Percentiles rank a stretch among this genome's conserved stretches.
phyloP scores from a whole-genome alignment of 176 grass and related monocot genomes.

The Eragrostis curvula region DNA sequence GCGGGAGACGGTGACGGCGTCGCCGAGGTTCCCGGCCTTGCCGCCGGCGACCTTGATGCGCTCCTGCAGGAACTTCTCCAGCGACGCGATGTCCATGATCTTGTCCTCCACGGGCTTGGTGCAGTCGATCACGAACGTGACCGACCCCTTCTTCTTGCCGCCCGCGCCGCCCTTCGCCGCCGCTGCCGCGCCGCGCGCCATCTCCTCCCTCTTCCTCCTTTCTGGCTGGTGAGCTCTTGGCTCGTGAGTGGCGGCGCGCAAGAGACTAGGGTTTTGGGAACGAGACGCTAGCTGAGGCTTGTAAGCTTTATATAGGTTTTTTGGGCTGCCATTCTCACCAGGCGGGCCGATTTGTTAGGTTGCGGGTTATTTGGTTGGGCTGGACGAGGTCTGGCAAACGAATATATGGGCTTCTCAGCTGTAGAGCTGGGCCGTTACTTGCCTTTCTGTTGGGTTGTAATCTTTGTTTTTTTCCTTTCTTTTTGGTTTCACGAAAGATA shows the following conservation, averaged over 20 bases:
- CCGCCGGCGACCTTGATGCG: constrained; percentile 92
- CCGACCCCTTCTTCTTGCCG: constrained; percentile 79
- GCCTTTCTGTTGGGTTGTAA: too few species aligned
- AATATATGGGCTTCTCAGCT: neutral
- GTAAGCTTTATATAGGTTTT: neutral
- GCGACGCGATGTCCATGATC: constrained; percentile 94
- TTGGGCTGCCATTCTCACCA: neutral
- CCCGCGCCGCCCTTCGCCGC: constrained; percentile 41
- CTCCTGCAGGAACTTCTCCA: constrained; percentile 96
- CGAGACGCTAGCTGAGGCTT: neutral
- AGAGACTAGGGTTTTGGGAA: neutral
- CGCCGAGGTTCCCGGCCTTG: constrained; percentile 85
- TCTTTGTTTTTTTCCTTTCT: too few species aligned
- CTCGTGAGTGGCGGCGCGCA: neutral
- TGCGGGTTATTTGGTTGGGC: neutral
- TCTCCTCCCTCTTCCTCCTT: constrained; percentile 20
- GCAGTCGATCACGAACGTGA: constrained; percentile 83
- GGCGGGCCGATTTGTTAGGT: neutral
- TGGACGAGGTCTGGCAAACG: neutral
- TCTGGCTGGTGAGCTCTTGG: neutral
- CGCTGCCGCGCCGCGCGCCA: constrained; percentile 51
- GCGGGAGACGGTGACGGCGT: constrained; percentile 69
- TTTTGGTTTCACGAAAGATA: too few species aligned
- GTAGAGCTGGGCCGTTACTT: neutral
- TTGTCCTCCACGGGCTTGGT: constrained; percentile 93